Evolutionary conservation across 2,329 filamentous ascomycete species (phyloP).

Genomic region (Sporothrix brasiliensis): DNA sequence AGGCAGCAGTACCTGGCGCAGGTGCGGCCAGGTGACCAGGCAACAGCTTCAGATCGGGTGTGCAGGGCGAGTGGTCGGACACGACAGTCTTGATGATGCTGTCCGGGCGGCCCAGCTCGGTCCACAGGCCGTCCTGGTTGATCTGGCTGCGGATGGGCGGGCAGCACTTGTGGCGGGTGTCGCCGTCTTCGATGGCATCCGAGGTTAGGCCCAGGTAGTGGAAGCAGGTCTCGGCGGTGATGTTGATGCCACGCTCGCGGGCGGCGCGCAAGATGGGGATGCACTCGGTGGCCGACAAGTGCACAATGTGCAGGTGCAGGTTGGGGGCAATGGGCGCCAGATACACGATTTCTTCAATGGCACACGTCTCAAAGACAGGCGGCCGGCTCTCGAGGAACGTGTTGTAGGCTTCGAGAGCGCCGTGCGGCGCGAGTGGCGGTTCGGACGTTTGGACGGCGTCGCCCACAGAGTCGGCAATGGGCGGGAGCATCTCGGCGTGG

Average conservation of each 20-base stretch:
- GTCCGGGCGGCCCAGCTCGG: constrained; percentile 68
- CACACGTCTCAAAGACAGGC: constrained; percentile 86
- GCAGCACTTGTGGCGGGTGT: constrained; percentile 93
- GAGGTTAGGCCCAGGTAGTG: constrained; percentile 87
- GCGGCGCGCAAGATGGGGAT: constrained; percentile 80
- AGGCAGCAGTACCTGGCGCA: not conserved
- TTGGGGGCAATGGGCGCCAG: constrained; percentile 78
- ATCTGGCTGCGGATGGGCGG: constrained; percentile 80
- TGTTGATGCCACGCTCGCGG: constrained; percentile 71
- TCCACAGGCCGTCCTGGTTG: constrained; percentile 87
- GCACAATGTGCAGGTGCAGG: constrained; percentile 89
- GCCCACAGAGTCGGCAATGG: constrained; percentile 75
- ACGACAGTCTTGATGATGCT: constrained; percentile 91
- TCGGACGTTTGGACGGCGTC: constrained; percentile 70
- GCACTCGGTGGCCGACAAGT: constrained; percentile 84
- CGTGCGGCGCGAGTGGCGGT: constrained; percentile 70
- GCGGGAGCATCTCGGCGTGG: constrained; percentile 97
- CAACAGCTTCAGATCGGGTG: constrained; percentile 87
- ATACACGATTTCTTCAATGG: constrained; percentile 82
- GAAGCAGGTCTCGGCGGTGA: constrained; percentile 94
- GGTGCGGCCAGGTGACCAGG: constrained; percentile 61
- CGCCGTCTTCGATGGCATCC: constrained; percentile 79
- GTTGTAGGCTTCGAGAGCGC: constrained; percentile 74
- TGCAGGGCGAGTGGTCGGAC: constrained; percentile 95
- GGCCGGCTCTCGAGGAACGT: constrained; percentile 93